These are phyloP conservation scores for Lojkania enalia DNA, from an alignment of 2,329 filamentous ascomycete genomes.

Conservation along the genomic window DNA sequence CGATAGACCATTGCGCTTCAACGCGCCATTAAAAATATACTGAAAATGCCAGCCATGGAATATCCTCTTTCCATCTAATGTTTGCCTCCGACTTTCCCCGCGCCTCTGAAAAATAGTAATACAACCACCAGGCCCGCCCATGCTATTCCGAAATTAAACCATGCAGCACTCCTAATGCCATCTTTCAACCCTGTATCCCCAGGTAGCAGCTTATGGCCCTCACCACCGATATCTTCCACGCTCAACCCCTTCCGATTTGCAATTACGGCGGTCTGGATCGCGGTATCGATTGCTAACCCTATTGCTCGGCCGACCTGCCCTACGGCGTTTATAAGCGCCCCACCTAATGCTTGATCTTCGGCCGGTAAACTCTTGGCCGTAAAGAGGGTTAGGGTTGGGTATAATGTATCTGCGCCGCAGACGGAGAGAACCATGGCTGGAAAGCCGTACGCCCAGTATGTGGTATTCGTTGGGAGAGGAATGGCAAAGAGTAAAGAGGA, in stretches of 20 bases:
- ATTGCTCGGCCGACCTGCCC: constrained; percentile 68
- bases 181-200: constrained; percentile 40
- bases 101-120: constrained; percentile 33
- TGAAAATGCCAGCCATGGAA: not conserved
- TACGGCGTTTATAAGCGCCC: constrained; percentile 68
- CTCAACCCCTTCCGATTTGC: constrained; percentile 28
- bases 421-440: constrained; percentile 68
- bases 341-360: constrained; percentile 69
- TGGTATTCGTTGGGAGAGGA: constrained; percentile 62
- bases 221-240: constrained; percentile 32
- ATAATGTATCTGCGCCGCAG: constrained; percentile 68
- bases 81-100: constrained; percentile 24
- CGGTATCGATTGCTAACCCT: constrained; percentile 67
- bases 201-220: constrained; percentile 19
- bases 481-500: constrained; percentile 65
- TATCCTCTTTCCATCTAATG: constrained; percentile 9
- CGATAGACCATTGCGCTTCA: too few relatives aligned
- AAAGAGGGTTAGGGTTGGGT: constrained; percentile 67
- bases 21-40: not conserved
- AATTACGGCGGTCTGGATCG: constrained; percentile 63
- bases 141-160: constrained; percentile 47
- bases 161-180: constrained; percentile 45
- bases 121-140: constrained; percentile 40
- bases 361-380: constrained; percentile 64
- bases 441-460: constrained; percentile 69